These are phyloP conservation scores for Elaeis guineensis DNA, from an alignment of 176 grass and related monocot species.

Conservation along the genomic window DNA sequence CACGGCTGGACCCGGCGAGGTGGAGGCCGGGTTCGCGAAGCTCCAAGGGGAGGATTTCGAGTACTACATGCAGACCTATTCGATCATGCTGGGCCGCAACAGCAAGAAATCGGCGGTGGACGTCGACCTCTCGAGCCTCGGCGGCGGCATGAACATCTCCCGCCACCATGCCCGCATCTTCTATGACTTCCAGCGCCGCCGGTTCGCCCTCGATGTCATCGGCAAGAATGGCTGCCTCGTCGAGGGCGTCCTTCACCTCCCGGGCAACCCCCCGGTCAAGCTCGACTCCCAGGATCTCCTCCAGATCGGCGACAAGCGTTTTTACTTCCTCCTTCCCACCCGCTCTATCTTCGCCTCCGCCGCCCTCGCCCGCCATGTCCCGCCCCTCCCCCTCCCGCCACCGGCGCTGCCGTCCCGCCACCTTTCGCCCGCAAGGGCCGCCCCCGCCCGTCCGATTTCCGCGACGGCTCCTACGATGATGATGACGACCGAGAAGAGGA, in stretches of 20 bases:
- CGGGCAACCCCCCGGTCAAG: conserved; percentile 60
- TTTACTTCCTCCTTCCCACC: conserved; percentile 78
- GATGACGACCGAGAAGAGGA: conserved; percentile 23
- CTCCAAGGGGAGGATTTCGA: conserved; percentile 94
- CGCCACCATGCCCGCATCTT: conserved; percentile 82
- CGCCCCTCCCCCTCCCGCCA: conserved; percentile 28
- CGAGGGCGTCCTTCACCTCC: conserved; percentile 71
- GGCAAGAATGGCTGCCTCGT: conserved; percentile 88
- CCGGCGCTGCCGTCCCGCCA: conserved; percentile 9
- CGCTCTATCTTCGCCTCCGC: conserved; percentile 65
- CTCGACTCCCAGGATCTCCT: conserved; percentile 85
- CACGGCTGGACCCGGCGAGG: conserved; percentile 16
- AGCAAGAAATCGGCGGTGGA: conserved; percentile 82
- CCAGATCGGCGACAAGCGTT: conserved; percentile 89
- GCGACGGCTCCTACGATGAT: conserved; percentile 32
- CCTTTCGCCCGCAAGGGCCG: conserved; percentile 31
- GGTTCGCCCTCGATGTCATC: conserved; percentile 81
- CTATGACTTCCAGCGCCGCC: conserved; percentile 80
- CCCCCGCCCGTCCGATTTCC: conserved; percentile 35
- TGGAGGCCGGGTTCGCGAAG: conserved; percentile 84
- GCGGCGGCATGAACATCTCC: conserved; percentile 87
- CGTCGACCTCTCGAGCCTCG: conserved; percentile 78
- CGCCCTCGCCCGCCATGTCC: conserved; percentile 31
- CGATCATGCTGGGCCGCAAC: conserved; percentile 84
- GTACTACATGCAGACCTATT: conserved; percentile 98